Evolutionary conservation across 2,329 filamentous ascomycete species (phyloP), one percentile per base, ranked within the genome.

Genomic region (Diaporthe vaccinii): DNA sequence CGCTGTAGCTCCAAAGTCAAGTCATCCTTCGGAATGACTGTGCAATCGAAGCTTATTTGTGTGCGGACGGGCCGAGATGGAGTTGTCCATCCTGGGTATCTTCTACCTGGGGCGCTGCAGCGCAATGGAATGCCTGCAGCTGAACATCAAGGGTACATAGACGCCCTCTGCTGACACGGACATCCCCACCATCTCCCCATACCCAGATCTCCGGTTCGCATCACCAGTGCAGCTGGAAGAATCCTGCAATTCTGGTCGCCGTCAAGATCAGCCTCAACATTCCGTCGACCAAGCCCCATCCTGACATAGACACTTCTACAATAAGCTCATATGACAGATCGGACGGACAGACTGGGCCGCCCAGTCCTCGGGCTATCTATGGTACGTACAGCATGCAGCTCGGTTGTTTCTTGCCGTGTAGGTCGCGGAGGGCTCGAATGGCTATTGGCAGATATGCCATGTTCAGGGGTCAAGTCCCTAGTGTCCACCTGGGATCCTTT

Each of bases 151-250:
- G 15, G 36, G 14, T 7, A 17, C 12, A 51, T 51, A 20, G 44
- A 25, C 51, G n/a, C 46, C 46, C 25, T 51, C 10, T 31, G 41
- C 58, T 59, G 57, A 65, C 71, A 61, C 76, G 76, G 76, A 77
- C 74, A 77, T 77, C 76, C 76, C 76, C 76, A 77, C 69, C 25
- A 15, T 25, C 31, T 68, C 41, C 36, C 53, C 65, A 46, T 28
- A 34, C 46, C 49, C 72, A 74, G 55, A 41, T 34, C 51, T 39
- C 72, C 72, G 65, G 46, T 53, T 39, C 62, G 31, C 62, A 46
- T 17, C 36, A 73, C 34, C 36, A 36, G n/a, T 69, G 46, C 34
- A n/a, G 65, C 65, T 41, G 65, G 49, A 4, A 39, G 3, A 41
- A 28, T 25, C 15, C 34, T 55, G 31, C 34, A 3, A 53, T 28